These are phyloP conservation scores for Salix koriyanagi DNA, from an alignment of 345 rosid genomes.

Conservation along the genomic window DNA sequence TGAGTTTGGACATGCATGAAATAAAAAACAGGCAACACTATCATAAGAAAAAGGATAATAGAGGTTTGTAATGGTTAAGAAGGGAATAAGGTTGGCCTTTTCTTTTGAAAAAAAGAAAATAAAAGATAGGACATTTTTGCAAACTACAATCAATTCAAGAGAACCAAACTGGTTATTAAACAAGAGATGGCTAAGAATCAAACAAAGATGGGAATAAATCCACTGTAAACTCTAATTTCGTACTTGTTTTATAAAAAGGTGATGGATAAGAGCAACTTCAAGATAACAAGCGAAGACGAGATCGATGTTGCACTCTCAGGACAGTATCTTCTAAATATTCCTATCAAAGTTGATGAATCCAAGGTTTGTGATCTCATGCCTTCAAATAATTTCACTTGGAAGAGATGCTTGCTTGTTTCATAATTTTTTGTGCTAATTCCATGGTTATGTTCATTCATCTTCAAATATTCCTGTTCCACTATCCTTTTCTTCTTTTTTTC, in stretches of 20 bases:
- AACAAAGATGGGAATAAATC: not conserved
- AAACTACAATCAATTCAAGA: not conserved
- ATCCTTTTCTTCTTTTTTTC: constrained; percentile 7
- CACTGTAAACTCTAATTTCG: not conserved
- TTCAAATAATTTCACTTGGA: constrained; percentile 1
- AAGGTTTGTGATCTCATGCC: constrained; percentile 48
- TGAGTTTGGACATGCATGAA: not conserved
- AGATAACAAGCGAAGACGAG: constrained; percentile 73
- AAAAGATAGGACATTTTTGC: not conserved
- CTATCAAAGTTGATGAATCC: constrained; percentile 80
- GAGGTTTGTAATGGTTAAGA: not conserved
- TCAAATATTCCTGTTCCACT: not conserved
- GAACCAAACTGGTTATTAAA: not conserved
- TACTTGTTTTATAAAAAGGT: constrained; percentile 36
- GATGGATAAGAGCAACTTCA: constrained; percentile 96
- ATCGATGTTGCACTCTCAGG: constrained; percentile 81
- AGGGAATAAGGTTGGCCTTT: not conserved
- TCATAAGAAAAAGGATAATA: too few species aligned
- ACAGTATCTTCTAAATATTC: constrained; percentile 89
- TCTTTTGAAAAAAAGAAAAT: not conserved
- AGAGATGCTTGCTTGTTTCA: not conserved
- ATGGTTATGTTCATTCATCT: not conserved
- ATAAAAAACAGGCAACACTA: not conserved
- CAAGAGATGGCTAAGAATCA: not conserved
- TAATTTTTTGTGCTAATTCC: not conserved